Evolutionary conservation across 306 rosid genomes (phyloP).

Genomic region (Acmispon strigosus): DNA sequence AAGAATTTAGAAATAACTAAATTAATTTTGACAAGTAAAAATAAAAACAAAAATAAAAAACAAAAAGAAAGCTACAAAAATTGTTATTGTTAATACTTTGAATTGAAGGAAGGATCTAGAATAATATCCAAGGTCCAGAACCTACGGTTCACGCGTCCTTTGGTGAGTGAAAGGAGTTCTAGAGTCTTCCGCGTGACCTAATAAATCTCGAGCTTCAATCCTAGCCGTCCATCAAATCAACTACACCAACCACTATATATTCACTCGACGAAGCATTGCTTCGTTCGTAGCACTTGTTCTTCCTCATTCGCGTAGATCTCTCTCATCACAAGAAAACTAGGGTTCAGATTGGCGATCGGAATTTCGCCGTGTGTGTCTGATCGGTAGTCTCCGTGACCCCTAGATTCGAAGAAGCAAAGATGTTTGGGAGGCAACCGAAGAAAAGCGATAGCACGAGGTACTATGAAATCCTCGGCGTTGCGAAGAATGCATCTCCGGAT

Average conservation of each 20-base stretch:
- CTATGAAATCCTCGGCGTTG: slow-evolving; percentile 69
- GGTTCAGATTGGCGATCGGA: not conserved
- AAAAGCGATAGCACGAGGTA: slow-evolving; percentile 62
- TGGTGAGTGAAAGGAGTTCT: not conserved
- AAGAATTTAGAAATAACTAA: no score
- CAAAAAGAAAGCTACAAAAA: no score
- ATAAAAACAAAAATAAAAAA: no score
- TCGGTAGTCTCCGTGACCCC: not conserved
- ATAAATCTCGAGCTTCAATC: not conserved
- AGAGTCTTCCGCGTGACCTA: slow-evolving; percentile 26
- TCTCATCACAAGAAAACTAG: not conserved
- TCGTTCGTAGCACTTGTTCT: not conserved
- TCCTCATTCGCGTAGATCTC: not conserved
- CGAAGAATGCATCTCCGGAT: slow-evolving; percentile 66
- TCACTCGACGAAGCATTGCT: not conserved
- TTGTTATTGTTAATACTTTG: no score
- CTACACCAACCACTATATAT: not conserved
- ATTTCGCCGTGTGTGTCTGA: not conserved
- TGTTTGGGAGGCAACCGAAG: slow-evolving; percentile 76
- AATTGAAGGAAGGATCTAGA: slow-evolving; percentile 30
- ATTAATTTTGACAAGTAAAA: no score
- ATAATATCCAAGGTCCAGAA: not conserved
- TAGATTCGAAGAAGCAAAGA: slow-evolving; percentile 18
- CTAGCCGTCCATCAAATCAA: slow-evolving; percentile 13
- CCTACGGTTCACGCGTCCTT: slow-evolving; percentile 13